Base-by-base conservation (phyloP, 2,329 filamentous ascomycete genomes). In the Xylaria sp. region DNA sequence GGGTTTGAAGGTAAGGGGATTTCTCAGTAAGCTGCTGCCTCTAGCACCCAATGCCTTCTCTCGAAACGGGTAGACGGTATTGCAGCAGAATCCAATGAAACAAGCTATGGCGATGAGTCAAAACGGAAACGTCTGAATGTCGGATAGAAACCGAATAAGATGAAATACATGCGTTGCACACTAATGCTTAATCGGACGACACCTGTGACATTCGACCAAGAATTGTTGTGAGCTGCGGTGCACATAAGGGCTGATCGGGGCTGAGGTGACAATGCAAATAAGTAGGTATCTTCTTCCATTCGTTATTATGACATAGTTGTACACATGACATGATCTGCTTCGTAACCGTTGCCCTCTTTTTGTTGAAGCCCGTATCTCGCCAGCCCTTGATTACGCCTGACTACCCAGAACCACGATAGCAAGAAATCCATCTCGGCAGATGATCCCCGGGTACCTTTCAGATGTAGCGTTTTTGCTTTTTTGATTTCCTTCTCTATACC, bases 401-500 rank as follows among this genome's bases (percentile, higher is more conserved):
- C 56, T 61, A 60, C 56, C 57, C 47, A 57, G 54, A 62, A 59
- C 51, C 43, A 56, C 48, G 52, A 56, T 49, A 54, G 51, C 22
- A 54, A 39, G 20, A 9, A 44, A 54, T 50, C 37, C 37, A 18
- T 24, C 18, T 52, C 22, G 21, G 19, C 9, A 22, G 40, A 26
- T 43, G 4, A 17, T 20, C 8, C 18, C 40, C 40, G 8, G n/a
- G 7, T 21, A 17, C 16, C 19, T 29, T 26, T 26, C 26, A 7
- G 9, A 18, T 44, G 22, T 44, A 43, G 16, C 18, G 8, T 43
- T 18, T 46, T 19, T 19, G 16, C 21, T 34, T 16, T 44, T 21
- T 40, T n/a, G 9, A 26, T 24, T 40, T 11, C 22, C 21, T 42
- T 24, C 17, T 42, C 74, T 76, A 88, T 63, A 87, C 83, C 47